phyloP scores from a whole-genome alignment of 306 rosid genomes.

The Begonia fuchsioides region DNA sequence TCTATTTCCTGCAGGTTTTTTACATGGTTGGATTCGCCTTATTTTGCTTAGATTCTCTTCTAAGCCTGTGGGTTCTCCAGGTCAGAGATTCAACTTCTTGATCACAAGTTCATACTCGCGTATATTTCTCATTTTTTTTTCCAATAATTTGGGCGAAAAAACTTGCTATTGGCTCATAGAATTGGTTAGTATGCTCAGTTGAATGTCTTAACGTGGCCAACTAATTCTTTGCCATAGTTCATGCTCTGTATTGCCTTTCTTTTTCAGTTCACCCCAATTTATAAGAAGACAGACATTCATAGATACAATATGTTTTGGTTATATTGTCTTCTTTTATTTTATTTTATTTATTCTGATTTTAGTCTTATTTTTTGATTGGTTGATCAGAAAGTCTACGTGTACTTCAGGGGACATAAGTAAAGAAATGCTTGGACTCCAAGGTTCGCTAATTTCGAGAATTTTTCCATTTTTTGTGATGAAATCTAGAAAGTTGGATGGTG shows the following conservation, averaged over 20 bases:
- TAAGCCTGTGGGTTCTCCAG: slow-evolving; percentile 97
- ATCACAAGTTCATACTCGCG: not conserved
- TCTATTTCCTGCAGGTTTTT: slow-evolving; percentile 47
- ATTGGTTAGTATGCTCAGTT: too few species aligned
- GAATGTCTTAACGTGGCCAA: too few species aligned
- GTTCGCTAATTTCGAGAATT: not conserved
- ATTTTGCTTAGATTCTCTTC: slow-evolving; percentile 91
- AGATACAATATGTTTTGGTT: not conserved
- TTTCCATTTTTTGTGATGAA: too few species aligned
- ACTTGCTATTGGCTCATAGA: too few species aligned
- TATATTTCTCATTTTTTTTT: too few species aligned
- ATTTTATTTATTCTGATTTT: not conserved
- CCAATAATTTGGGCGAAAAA: too few species aligned
- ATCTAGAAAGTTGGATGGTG: too few species aligned
- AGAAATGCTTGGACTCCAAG: not conserved
- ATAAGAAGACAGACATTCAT: too few species aligned
- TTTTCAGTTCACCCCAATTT: too few species aligned
- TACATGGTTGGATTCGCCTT: slow-evolving; percentile 81
- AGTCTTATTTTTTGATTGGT: slow-evolving; percentile 3
- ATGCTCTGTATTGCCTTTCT: too few species aligned
- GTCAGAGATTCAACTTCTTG: slow-evolving; percentile 21
- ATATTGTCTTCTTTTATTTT: not conserved
- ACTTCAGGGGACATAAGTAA: slow-evolving; percentile 84
- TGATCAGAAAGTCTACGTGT: slow-evolving; percentile 81
- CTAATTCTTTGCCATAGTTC: too few species aligned